phyloP scores from a whole-genome alignment of 2,329 filamentous ascomycete species.

The Teratosphaeriaceae sp. region DNA sequence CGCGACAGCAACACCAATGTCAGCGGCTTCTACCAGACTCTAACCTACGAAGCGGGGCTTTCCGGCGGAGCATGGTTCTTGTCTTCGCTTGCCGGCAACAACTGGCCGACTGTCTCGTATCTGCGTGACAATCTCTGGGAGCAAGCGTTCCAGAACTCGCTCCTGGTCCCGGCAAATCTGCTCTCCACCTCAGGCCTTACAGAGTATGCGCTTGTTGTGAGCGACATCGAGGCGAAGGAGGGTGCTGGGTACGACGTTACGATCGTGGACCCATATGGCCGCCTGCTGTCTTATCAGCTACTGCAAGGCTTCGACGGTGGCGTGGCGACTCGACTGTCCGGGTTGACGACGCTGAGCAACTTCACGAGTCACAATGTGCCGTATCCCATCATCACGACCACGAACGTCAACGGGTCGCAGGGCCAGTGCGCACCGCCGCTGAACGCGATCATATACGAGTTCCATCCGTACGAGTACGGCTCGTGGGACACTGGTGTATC shows the following conservation, averaged over 20 bases:
- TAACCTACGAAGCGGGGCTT: conserved; percentile 42
- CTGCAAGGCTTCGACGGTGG: conserved; percentile 34
- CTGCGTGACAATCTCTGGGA: conserved; percentile 37
- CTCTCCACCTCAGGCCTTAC: conserved; percentile 18
- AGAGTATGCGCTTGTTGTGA: conserved; percentile 20
- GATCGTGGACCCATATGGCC: conserved; percentile 37
- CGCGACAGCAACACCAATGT: conserved; percentile 35
- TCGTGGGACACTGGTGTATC: conserved; percentile 54
- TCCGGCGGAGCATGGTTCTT: conserved; percentile 43
- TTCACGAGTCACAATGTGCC: conserved; percentile 37
- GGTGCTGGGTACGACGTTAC: conserved; percentile 34
- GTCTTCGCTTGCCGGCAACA: conserved; percentile 39
- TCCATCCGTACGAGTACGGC: conserved; percentile 61
- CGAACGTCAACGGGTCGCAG: conserved; percentile 30
- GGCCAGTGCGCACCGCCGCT: conserved; percentile 32
- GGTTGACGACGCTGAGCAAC: conserved; percentile 29
- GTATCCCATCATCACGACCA: conserved; percentile 40
- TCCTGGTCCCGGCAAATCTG: conserved; percentile 32
- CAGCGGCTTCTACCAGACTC: conserved; percentile 38
- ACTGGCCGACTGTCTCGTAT: conserved; percentile 39
- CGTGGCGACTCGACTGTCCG: conserved; percentile 30
- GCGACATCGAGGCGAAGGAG: conserved; percentile 29
- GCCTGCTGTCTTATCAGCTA: conserved; percentile 36
- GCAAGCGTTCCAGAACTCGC: conserved; percentile 31
- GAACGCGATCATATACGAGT: conserved; percentile 59